Percentiles rank a stretch among this genome's conserved stretches.
Evolutionary conservation across 495 filamentous ascomycete species (phyloP).

Genomic region (Penicillium ucsense): DNA sequence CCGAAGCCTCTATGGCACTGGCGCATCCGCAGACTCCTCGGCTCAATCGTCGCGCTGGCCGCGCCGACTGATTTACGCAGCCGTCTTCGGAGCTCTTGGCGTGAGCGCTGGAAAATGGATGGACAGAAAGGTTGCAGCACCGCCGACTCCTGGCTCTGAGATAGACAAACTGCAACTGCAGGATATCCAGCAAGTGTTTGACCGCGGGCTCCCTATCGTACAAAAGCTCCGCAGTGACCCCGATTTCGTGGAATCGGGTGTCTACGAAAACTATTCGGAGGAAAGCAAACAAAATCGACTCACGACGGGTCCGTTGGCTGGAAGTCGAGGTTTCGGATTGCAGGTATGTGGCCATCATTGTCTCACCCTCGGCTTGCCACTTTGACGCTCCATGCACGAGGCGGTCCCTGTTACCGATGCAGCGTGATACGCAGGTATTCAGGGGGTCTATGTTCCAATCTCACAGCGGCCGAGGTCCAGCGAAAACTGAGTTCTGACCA

Average conservation of each 20-base stretch:
- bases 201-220: slow-evolving; percentile 43
- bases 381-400: too few relatives aligned
- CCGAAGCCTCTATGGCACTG: slow-evolving; percentile 21
- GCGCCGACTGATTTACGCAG: slow-evolving; percentile 28
- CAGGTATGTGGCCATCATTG: slow-evolving; percentile 24
- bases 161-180: slow-evolving; percentile 20
- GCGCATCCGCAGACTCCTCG: slow-evolving; percentile 8
- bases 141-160: slow-evolving; percentile 21
- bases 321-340: slow-evolving; percentile 30
- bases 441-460: too few relatives aligned
- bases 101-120: slow-evolving; percentile 17
- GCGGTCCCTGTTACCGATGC: too few relatives aligned
- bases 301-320: slow-evolving; percentile 31
- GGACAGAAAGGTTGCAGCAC: slow-evolving; percentile 18
- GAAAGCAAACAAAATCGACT: slow-evolving; percentile 26
- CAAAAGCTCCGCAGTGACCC: slow-evolving; percentile 42
- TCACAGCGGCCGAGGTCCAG: too few relatives aligned
- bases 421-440: neutral
- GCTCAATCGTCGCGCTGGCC: slow-evolving; percentile 24
- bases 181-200: slow-evolving; percentile 17
- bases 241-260: slow-evolving; percentile 41
- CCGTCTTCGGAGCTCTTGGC: slow-evolving; percentile 28
- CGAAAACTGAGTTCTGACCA: slow-evolving; percentile 13
- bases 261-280: slow-evolving; percentile 41
- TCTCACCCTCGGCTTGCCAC: neutral